Conservation (phyloP, 2,329 filamentous ascomycete species). For the Coniochaeta sp. region DNA sequence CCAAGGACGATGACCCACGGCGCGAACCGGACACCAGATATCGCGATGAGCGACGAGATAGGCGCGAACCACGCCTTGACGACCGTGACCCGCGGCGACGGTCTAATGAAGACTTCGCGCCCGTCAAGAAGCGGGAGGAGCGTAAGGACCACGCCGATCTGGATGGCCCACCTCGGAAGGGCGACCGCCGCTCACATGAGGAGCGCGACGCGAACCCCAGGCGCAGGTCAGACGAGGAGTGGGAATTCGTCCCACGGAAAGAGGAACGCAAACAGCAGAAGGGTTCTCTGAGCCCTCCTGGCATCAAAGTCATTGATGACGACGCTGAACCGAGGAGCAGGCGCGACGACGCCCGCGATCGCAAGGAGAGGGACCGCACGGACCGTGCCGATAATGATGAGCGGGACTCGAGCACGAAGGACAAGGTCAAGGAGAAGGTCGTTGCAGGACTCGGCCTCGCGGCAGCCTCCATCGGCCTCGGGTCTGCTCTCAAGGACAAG, state of each 20-base stretch:
- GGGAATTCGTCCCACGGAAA: constrained; percentile 1
- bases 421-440: constrained; percentile 40
- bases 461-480: constrained; percentile 40
- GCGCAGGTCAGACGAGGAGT: constrained; percentile 1
- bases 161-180: neutral
- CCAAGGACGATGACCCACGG: constrained; percentile 21
- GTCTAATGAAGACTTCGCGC: constrained; percentile 21
- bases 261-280: neutral
- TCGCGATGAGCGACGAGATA: constrained; percentile 35
- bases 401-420: constrained; percentile 29
- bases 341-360: neutral
- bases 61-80: constrained; percentile 16
- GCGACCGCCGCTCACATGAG: neutral
- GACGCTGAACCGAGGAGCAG: neutral
- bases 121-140: constrained; percentile 6
- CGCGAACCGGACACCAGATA: constrained; percentile 22
- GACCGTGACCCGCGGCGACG: constrained; percentile 16
- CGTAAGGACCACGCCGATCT: constrained; percentile 8
- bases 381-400: constrained; percentile 19
- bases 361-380: constrained; percentile 9
- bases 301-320: neutral
- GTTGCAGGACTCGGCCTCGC: constrained; percentile 39
- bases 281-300: neutral
- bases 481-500: constrained; percentile 28
- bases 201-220: neutral